These are phyloP conservation scores for Fusarium compactum DNA, from an alignment of 2,329 filamentous ascomycete species.

Conservation along the genomic window DNA sequence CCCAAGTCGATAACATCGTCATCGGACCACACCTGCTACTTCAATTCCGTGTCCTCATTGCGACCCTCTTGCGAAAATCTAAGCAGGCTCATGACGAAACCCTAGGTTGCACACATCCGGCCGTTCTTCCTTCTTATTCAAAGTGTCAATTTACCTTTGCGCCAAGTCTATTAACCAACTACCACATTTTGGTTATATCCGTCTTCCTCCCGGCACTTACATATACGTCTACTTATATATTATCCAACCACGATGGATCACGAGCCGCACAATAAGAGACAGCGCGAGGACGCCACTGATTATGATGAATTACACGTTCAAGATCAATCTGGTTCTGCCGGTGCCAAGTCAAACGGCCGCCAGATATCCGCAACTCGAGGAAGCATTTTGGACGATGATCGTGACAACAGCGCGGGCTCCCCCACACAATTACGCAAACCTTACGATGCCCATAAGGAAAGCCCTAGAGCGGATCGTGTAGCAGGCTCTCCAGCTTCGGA, in stretches of 20 bases:
- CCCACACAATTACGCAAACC: conserved; percentile 5
- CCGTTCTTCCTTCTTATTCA: neutral
- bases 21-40: conserved; percentile 3
- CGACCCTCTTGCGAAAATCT: neutral
- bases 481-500: conserved; percentile 4
- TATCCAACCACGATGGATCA: conserved; percentile 24
- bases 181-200: conserved; percentile 27
- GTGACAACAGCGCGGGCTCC: neutral
- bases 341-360: neutral
- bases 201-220: conserved; percentile 27
- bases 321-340: neutral
- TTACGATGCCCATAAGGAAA: conserved; percentile 11
- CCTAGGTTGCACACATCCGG: neutral
- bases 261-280: conserved; percentile 17
- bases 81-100: neutral
- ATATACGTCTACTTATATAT: neutral
- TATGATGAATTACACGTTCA: conserved; percentile 4
- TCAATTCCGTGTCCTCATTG: neutral
- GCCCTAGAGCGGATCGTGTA: conserved; percentile 4
- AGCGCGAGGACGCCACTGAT: conserved; percentile 12
- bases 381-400: neutral
- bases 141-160: neutral
- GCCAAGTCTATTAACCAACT: neutral
- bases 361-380: neutral
- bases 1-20: conserved; percentile 14